These are phyloP conservation scores for Lunasporangiospora selenospora DNA, from an alignment of 192 early-diverging fungal genomes.

Conservation along the genomic window DNA sequence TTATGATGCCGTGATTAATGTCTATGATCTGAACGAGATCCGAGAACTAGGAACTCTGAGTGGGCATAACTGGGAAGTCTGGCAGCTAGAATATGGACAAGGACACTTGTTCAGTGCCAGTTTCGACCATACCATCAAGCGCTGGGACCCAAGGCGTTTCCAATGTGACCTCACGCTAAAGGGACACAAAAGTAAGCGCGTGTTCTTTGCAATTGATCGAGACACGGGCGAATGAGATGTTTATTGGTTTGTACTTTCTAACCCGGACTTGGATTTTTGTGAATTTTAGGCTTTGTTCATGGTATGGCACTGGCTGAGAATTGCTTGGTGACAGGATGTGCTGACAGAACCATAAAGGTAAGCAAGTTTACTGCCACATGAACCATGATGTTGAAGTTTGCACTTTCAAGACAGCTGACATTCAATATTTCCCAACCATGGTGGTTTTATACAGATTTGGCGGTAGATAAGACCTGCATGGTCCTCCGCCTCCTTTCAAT, in stretches of 20 bases:
- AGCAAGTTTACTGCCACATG: background rate
- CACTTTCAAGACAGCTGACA: no score
- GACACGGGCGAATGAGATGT: background rate
- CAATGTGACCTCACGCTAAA: slow-evolving; percentile 53
- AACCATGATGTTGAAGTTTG: no score
- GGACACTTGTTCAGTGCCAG: slow-evolving; percentile 54
- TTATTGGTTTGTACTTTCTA: slow-evolving; percentile 1
- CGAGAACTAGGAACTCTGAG: slow-evolving; percentile 48
- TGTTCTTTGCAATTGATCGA: background rate
- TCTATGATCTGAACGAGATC: slow-evolving; percentile 50
- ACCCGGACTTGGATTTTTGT: no score
- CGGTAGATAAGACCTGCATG: no score
- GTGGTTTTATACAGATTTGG: no score
- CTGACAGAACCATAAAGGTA: slow-evolving; percentile 59
- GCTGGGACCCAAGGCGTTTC: slow-evolving; percentile 54
- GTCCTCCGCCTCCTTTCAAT: no score
- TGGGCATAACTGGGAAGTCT: slow-evolving; percentile 71
- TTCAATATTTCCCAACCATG: no score
- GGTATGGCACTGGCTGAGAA: slow-evolving; percentile 55
- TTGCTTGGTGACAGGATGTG: slow-evolving; percentile 55
- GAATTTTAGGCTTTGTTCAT: slow-evolving; percentile 51
- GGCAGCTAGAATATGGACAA: slow-evolving; percentile 61
- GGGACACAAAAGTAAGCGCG: slow-evolving; percentile 52
- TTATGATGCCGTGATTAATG: slow-evolving; percentile 64
- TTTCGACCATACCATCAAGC: slow-evolving; percentile 59